A percentile compares a stretch with the other conserved stretches of the same genome.
These are phyloP conservation scores for Umbelopsis sp. DNA, from an alignment of 192 early-diverging fungal species.

Conservation along the genomic window DNA sequence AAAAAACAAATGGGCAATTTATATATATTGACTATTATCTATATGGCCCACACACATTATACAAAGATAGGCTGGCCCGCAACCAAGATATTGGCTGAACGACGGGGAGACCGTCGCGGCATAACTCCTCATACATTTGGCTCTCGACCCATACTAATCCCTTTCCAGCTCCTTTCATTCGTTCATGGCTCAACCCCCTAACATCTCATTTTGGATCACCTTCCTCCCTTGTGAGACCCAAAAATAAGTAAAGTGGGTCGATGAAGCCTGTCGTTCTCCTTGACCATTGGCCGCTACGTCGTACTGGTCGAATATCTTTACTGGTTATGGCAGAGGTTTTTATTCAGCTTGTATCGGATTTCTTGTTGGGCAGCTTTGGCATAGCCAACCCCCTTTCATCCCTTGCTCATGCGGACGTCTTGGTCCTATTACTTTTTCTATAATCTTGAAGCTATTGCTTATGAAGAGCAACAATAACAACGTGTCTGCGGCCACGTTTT, in stretches of 20 bases:
- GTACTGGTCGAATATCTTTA: slow-evolving; percentile 1
- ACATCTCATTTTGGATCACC: background rate
- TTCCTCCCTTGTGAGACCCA: slow-evolving; percentile 14
- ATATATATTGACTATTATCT: too few species aligned
- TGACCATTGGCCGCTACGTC: too few species aligned
- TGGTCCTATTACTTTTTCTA: background rate
- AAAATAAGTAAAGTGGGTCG: background rate
- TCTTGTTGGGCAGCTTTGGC: too few species aligned
- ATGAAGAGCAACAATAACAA: background rate
- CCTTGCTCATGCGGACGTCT: background rate
- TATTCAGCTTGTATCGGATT: too few species aligned
- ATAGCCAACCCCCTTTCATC: background rate
- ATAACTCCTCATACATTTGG: background rate
- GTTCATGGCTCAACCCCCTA: slow-evolving; percentile 10
- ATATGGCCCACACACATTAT: too few species aligned
- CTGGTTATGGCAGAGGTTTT: background rate
- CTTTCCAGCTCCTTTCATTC: slow-evolving; percentile 18
- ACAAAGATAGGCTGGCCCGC: background rate
- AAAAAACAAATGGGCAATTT: too few species aligned
- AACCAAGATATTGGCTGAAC: background rate
- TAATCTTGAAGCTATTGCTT: background rate
- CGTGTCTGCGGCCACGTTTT: slow-evolving; percentile 18
- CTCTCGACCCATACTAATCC: background rate
- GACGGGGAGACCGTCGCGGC: too few species aligned
- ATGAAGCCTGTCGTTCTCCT: too few species aligned